Conservation (phyloP, 768 basidiomycete species). For the Boletus sensibilis region DNA sequence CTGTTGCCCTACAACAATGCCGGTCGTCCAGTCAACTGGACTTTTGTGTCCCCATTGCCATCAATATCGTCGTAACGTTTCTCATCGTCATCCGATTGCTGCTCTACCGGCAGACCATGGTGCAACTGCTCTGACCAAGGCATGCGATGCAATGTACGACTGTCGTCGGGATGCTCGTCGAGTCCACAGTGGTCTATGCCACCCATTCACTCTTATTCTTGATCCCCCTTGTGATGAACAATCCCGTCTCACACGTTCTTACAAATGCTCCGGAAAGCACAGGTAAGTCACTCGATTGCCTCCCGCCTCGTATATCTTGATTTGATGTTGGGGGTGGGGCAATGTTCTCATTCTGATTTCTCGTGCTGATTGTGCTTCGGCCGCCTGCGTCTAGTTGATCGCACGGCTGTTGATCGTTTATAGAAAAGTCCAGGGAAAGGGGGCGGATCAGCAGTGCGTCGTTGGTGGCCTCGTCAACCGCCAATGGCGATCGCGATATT, state of each 20-base stretch:
- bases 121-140: too few relatives aligned
- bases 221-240: conserved; percentile 23
- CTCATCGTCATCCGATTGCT: conserved; percentile 26
- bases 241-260: conserved; percentile 33
- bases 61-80: conserved; percentile 26
- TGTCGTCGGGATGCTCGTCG: conserved; percentile 24
- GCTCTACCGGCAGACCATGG: conserved; percentile 27
- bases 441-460: conserved; percentile 31
- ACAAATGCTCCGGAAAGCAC: conserved; percentile 34
- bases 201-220: conserved; percentile 25
- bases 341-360: neutral
- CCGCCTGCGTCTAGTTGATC: conserved; percentile 27
- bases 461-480: conserved; percentile 2
- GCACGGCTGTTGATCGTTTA: conserved; percentile 39
- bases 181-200: conserved; percentile 28
- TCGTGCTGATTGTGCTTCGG: neutral
- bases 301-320: neutral
- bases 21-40: too few relatives aligned
- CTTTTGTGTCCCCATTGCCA: conserved; percentile 22
- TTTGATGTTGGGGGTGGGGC: neutral
- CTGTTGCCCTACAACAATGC: conserved; percentile 27
- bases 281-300: conserved; percentile 23
- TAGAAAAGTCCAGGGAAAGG: too few relatives aligned
- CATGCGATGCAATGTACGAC: conserved; percentile 24
- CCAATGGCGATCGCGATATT: conserved; percentile 6